Base-by-base conservation (phyloP, 805 yeast species). In the Debaryomyces hansenii region DNA sequence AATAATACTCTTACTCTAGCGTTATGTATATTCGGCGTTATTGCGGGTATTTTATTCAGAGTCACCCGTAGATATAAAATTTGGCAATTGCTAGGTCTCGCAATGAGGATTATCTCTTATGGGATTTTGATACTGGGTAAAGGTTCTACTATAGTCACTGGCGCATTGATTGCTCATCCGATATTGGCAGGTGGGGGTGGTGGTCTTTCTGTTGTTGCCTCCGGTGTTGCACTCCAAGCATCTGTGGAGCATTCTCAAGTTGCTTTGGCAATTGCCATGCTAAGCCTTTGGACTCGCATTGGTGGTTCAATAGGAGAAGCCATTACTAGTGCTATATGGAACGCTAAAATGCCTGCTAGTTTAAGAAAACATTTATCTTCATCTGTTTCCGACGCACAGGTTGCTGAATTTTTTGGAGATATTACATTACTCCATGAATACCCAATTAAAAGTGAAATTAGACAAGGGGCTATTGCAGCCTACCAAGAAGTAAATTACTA, bases 231-330 rank as follows among this genome's bases (percentile, higher is more conserved):
- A 5, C 61, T 68, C 1, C 72, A 69, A 52, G 75, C 74, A 3
- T 65, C 74, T 15, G 75, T 73, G 21, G 71, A 71, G 37, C 70
- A 66, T 50, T 70, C 69, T 40, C 74, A 70, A 55, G 60, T 70
- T 45, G 70, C 77, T n/a, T 54, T 66, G 49, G 65, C 66, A 45
- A 66, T 74, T 39, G 60, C 75, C 0, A 41, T 73, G 15, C 47
- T 71, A 32, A 55, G 60, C n/a, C 54, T 72, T 40, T 64, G 63
- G 59, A 53, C 66, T 8, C 50, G 59, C 15, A 63, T 72, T 47
- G 78, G 76, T 57, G n/a, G 58, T 34, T 67, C 74, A 15, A 61
- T 72, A 39, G 78, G 77, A 28, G 44, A 60, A 41, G 73, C 77
- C 5, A 61, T 72, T 41, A 57, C 70, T 18, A 69, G 67, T 53